These are phyloP conservation scores for Zopfia rhizophila DNA, from an alignment of 2,329 filamentous ascomycete genomes.

Conservation along the genomic window DNA sequence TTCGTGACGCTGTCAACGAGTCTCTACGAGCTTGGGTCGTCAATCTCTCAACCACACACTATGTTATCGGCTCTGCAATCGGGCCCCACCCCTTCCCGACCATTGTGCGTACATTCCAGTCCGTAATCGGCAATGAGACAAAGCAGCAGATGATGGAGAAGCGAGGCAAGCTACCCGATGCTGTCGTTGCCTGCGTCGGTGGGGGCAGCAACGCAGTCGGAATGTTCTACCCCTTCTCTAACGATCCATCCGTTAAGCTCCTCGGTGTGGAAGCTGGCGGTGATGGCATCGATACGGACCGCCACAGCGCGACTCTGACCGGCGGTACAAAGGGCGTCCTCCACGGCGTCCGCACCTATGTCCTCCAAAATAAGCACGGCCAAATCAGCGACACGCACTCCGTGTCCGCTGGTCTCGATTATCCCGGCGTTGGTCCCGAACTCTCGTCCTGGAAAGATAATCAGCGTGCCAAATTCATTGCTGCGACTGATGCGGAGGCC, in stretches of 20 bases:
- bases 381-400: conserved; percentile 97
- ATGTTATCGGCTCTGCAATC: conserved; percentile 97
- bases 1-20: conserved; percentile 83
- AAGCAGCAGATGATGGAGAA: conserved; percentile 89
- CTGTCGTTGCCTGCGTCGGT: conserved; percentile 95
- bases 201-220: conserved; percentile 94
- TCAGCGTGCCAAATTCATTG: conserved; percentile 85
- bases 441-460: conserved; percentile 92
- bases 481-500: conserved; percentile 90
- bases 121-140: conserved; percentile 93
- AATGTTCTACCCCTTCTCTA: conserved; percentile 97
- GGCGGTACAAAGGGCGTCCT: conserved; percentile 91
- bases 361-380: conserved; percentile 90
- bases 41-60: conserved; percentile 92
- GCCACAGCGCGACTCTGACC: conserved; percentile 88
- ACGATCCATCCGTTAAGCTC: conserved; percentile 85
- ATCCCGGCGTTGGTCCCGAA: conserved; percentile 95
- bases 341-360: conserved; percentile 95
- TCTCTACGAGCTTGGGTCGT: conserved; percentile 94
- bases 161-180: conserved; percentile 90
- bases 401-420: conserved; percentile 94
- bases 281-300: conserved; percentile 85
- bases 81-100: conserved; percentile 98
- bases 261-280: conserved; percentile 95
- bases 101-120: conserved; percentile 97